phyloP scores from a whole-genome alignment of 768 basidiomycete species.

The Phaeotremella fagi region DNA sequence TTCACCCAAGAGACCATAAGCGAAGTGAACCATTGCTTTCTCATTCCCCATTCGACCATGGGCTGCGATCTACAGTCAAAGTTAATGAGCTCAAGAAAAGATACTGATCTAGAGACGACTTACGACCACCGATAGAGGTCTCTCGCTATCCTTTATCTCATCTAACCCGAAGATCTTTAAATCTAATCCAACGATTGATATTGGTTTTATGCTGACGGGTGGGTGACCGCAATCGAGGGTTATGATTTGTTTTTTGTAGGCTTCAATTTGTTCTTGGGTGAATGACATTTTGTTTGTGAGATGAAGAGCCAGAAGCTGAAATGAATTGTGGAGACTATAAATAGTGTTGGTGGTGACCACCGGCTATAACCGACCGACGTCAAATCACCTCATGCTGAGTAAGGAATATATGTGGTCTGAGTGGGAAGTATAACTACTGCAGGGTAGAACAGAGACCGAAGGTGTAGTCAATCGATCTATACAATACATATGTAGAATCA shows the following conservation, averaged over 20 bases:
- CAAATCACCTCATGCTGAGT: too few relatives aligned
- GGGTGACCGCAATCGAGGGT: conserved; percentile 19
- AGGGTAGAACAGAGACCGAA: too few relatives aligned
- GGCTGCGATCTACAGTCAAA: conserved; percentile 50
- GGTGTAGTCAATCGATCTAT: too few relatives aligned
- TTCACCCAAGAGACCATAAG: conserved; percentile 47
- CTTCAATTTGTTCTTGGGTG: neutral
- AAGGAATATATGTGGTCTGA: too few relatives aligned
- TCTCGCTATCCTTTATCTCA: conserved; percentile 29
- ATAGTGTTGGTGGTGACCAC: too few relatives aligned
- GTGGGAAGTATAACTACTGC: too few relatives aligned
- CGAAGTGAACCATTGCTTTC: conserved; percentile 46
- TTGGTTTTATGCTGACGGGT: conserved; percentile 2
- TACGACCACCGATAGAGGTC: conserved; percentile 33
- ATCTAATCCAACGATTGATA: conserved; percentile 34
- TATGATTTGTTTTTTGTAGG: too few relatives aligned
- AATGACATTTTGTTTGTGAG: too few relatives aligned
- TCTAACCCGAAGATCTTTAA: conserved; percentile 35
- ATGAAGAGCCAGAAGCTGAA: too few relatives aligned
- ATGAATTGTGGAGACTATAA: too few relatives aligned
- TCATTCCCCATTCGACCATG: conserved; percentile 53
- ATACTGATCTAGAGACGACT: conserved; percentile 1
- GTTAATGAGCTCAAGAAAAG: neutral
- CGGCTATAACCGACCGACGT: too few relatives aligned
- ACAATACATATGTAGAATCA: too few relatives aligned